A percentile compares a stretch with the other conserved stretches of the same genome.
Conservation (phyloP, 2,329 filamentous ascomycete genomes). For the Celoporthe dispersa region DNA sequence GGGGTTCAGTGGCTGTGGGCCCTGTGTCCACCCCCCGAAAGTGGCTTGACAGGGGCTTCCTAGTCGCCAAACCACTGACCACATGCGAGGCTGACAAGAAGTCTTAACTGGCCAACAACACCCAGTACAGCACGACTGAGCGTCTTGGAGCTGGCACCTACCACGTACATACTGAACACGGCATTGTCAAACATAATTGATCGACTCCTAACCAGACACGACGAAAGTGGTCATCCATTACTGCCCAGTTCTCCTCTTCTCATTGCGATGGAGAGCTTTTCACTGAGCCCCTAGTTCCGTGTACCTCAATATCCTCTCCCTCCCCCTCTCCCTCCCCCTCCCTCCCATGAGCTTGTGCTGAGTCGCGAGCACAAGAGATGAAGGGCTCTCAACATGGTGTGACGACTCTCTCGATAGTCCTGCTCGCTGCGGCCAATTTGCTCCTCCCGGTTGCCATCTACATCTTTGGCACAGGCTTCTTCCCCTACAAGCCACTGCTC, state of each 20-base stretch:
- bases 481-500: slow-evolving; percentile 94
- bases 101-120: slow-evolving; percentile 3
- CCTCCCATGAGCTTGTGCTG: slow-evolving; percentile 5
- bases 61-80: slow-evolving; percentile 10
- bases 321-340: neutral
- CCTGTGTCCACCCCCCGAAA: slow-evolving; percentile 13
- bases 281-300: slow-evolving; percentile 16
- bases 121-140: neutral
- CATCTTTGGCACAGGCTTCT: slow-evolving; percentile 88
- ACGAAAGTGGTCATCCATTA: neutral
- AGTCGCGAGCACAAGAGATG: slow-evolving; percentile 32
- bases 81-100: slow-evolving; percentile 30
- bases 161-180: neutral
- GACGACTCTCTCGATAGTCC: slow-evolving; percentile 40
- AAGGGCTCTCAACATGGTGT: slow-evolving; percentile 35
- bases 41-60: slow-evolving; percentile 14
- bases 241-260: neutral
- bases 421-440: slow-evolving; percentile 72
- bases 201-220: neutral
- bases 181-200: neutral
- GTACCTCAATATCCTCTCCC: slow-evolving; percentile 10
- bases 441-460: slow-evolving; percentile 76
- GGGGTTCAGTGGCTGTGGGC: neutral
- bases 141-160: slow-evolving; percentile 4
- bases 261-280: slow-evolving; percentile 27